Conservation (phyloP, 495 filamentous ascomycete species). For the Podospora didyma region DNA sequence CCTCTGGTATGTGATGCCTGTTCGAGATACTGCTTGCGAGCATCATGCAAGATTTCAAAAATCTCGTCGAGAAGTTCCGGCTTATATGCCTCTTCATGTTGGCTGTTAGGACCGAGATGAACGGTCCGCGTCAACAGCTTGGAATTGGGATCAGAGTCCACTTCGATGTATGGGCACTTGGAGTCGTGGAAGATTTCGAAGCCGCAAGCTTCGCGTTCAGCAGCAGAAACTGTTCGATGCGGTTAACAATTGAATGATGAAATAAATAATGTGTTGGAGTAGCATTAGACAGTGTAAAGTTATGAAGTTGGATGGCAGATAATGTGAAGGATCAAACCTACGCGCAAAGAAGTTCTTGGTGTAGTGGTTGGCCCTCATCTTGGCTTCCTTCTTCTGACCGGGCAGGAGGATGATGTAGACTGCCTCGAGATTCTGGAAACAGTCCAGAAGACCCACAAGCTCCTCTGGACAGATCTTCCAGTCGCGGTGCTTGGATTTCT, state of each 20-base stretch:
- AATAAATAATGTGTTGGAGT: too few relatives aligned
- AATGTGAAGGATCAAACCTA: background rate
- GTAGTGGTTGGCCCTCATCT: background rate
- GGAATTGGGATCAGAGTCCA: background rate
- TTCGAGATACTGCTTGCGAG: too few relatives aligned
- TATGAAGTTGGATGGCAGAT: too few relatives aligned
- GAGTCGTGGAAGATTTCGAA: background rate
- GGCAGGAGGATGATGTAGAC: slow-evolving; percentile 20
- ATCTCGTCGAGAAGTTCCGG: too few relatives aligned
- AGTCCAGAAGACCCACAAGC: slow-evolving; percentile 12
- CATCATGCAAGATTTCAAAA: too few relatives aligned
- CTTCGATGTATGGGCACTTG: background rate
- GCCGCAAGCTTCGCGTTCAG: background rate
- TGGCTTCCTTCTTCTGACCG: background rate
- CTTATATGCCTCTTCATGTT: background rate
- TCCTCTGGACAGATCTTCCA: slow-evolving; percentile 10
- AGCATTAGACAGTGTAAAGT: too few relatives aligned
- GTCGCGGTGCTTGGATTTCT: background rate
- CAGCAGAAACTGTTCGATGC: background rate
- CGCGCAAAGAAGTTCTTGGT: slow-evolving; percentile 1
- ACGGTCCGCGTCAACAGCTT: background rate
- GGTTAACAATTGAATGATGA: background rate
- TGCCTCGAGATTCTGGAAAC: slow-evolving; percentile 17
- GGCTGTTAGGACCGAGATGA: background rate
- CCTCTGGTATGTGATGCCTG: too few relatives aligned